These are phyloP conservation scores for Chloris gayana DNA, from an alignment of 176 grass and related monocot species.

Conservation along the genomic window DNA sequence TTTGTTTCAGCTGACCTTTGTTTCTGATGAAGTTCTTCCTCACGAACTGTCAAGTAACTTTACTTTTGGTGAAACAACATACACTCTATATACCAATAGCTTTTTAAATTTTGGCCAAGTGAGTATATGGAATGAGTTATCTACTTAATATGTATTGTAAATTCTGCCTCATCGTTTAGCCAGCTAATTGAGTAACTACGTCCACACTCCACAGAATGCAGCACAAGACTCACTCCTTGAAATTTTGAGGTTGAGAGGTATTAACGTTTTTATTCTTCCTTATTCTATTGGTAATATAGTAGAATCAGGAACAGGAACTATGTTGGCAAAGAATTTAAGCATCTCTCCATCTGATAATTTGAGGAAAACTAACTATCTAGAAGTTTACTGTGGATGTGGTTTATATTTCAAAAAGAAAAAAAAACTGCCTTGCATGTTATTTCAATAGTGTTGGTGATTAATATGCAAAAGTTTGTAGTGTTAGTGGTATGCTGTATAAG, in stretches of 20 bases:
- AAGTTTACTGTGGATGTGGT: slow-evolving; percentile 1
- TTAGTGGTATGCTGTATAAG: slow-evolving; percentile 5
- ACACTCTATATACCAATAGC: slow-evolving; percentile 88
- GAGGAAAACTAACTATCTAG: not conserved
- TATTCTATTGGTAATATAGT: slow-evolving; percentile 9
- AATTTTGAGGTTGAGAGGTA: slow-evolving; percentile 66
- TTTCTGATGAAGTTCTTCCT: slow-evolving; percentile 81
- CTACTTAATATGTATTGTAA: slow-evolving; percentile 12
- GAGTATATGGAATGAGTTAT: slow-evolving; percentile 34
- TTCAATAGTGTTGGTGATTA: slow-evolving; percentile 20
- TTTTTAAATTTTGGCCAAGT: slow-evolving; percentile 98
- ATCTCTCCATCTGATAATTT: not conserved
- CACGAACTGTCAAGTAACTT: slow-evolving; percentile 59
- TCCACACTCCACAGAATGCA: slow-evolving; percentile 69
- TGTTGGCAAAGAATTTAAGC: slow-evolving; percentile 14
- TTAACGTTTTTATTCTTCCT: slow-evolving; percentile 39
- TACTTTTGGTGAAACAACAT: slow-evolving; percentile 74
- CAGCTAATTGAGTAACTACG: slow-evolving; percentile 19
- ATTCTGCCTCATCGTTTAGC: slow-evolving; percentile 5
- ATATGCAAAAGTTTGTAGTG: not conserved
- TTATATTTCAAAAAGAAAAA: not conserved
- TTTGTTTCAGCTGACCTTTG: slow-evolving; percentile 92
- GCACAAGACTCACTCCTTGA: slow-evolving; percentile 66
- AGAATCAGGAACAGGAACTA: not conserved
- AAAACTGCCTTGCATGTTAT: not conserved